Evolutionary conservation across 176 grass and related monocot species (phyloP).

Genomic region (Oryza meyeriana): DNA sequence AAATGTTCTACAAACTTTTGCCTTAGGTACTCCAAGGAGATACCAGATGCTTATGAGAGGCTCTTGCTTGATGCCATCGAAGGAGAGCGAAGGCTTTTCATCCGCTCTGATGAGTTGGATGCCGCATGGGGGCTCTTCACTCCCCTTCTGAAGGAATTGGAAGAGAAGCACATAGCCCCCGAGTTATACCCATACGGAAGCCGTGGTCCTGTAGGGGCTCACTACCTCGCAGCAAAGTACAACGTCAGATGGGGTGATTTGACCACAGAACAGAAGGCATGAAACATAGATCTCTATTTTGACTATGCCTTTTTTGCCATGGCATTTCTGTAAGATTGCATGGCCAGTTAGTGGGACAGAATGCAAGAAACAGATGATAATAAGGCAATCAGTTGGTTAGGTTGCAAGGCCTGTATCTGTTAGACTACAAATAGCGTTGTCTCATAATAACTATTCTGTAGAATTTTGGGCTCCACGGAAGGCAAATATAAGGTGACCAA

Average conservation of each 20-base stretch:
- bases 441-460: neutral
- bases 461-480: neutral
- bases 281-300: neutral
- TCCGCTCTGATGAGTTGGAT: conserved; percentile 92
- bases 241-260: conserved; percentile 81
- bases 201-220: conserved; percentile 76
- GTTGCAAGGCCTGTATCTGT: neutral
- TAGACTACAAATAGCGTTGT: neutral
- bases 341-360: neutral
- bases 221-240: conserved; percentile 88
- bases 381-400: conserved; percentile 15
- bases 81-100: conserved; percentile 91
- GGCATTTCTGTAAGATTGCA: neutral
- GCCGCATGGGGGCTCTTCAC: conserved; percentile 93
- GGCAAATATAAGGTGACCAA: neutral
- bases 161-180: conserved; percentile 65
- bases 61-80: conserved; percentile 87
- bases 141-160: conserved; percentile 71
- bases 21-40: conserved; percentile 87
- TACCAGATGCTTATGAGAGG: conserved; percentile 91
- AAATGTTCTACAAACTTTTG: conserved; percentile 4
- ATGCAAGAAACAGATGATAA: conserved; percentile 8
- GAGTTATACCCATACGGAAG: conserved; percentile 87
- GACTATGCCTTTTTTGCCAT: neutral
- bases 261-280: conserved; percentile 47